Evolutionary conservation across 1,139 yeast species (phyloP), one percentile per base, ranked within the genome.

Genomic region (Pichia sp.): DNA sequence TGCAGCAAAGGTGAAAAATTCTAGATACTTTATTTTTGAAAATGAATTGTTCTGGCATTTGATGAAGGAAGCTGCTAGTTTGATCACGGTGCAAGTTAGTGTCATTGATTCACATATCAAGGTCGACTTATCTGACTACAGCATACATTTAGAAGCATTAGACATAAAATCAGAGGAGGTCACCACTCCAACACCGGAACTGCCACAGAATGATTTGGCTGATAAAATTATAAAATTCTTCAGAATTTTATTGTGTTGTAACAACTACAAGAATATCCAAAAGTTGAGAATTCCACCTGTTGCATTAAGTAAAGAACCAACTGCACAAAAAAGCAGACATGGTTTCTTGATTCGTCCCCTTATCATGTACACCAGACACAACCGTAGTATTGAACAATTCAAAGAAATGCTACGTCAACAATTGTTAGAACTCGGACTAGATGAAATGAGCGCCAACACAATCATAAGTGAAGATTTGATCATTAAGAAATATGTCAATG

Each of bases 1-100:
- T 15, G 53, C 57, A 1, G 46, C 53, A n/a, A 61, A 73, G 55
- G 81, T 85, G 24, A 75, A 76, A 55, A 77, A 69, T 52, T 83
- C 88, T 0, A 71, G 96, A 44, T 83, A 76, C 55, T 79, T 82
- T 52, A 70, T 91, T 9, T 91, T 91, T 68, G 98, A 91, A 60
- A 94, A 88, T 58, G 98, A 91, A 61, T 70, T 85, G 42, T 81
- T 79, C 57, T 77, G 79, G 61, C 89, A 84, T 57, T 67, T 91
- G 51, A 75, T 83, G 30, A 77, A 84, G 53, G 98, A 91, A 65
- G 90, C 96, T 0, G 76, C 84, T 40, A 64, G 75, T 9, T 69
- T 91, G 52, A 74, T 85, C n/a, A 79, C 90, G 34, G 81, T 83
- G 57, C 83, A 85, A 49, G 94, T 88, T 3, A 73, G 76, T 21